Conservation (phyloP, 768 basidiomycete genomes). For the Lanmaoa pseudosensibilis region DNA sequence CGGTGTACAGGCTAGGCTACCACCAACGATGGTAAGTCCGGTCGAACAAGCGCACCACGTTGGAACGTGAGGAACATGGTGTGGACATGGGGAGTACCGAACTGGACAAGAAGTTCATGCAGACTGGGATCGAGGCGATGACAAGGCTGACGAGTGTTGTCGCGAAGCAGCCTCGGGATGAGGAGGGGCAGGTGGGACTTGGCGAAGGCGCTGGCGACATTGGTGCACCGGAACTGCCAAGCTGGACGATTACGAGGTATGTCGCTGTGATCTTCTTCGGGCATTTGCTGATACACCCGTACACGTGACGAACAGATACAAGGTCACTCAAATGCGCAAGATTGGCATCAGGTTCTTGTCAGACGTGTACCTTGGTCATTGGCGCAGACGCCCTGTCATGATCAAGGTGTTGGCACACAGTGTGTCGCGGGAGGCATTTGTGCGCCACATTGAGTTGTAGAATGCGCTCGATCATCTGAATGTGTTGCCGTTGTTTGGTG, state of each 20-base stretch:
- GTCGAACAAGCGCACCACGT: too few relatives aligned
- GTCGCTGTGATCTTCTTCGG: background rate
- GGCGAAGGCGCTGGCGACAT: background rate
- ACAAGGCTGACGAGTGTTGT: constrained; percentile 50
- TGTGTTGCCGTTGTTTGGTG: constrained; percentile 74
- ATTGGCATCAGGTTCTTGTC: constrained; percentile 78
- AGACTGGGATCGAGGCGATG: constrained; percentile 70
- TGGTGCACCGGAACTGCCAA: constrained; percentile 43
- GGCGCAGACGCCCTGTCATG: constrained; percentile 65
- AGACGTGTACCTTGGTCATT: constrained; percentile 74
- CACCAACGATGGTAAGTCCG: too few relatives aligned
- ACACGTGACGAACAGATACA: constrained; percentile 46
- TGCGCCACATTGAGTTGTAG: constrained; percentile 74
- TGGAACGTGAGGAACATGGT: too few relatives aligned
- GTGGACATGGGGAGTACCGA: constrained; percentile 9
- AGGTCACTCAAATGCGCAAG: constrained; percentile 67
- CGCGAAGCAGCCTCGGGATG: background rate
- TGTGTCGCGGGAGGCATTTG: constrained; percentile 63
- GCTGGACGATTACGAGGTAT: constrained; percentile 75
- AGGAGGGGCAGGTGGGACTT: background rate
- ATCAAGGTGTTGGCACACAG: constrained; percentile 69
- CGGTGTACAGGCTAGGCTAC: too few relatives aligned
- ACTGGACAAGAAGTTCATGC: constrained; percentile 63
- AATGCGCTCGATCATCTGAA: constrained; percentile 64
- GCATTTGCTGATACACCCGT: background rate